Evolutionary conservation across 257 asterid species (phyloP).

Genomic region (Petunia secreta): DNA sequence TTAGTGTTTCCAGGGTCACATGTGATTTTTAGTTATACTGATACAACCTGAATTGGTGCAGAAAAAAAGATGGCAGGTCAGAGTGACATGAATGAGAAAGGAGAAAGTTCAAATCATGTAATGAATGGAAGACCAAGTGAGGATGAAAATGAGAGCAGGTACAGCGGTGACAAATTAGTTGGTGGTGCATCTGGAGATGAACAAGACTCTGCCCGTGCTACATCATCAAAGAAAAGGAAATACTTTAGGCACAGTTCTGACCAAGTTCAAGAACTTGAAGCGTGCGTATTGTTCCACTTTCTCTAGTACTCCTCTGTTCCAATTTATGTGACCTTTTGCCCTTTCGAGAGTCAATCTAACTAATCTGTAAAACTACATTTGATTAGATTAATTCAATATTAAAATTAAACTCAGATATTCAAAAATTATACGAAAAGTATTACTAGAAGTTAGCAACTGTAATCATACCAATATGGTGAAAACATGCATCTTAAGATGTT

Average conservation of each 20-base stretch:
- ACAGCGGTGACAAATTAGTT: constrained; percentile 52
- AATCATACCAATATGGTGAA: too few relatives aligned
- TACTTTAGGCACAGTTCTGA: constrained; percentile 60
- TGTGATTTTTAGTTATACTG: background rate
- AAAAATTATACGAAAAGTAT: too few relatives aligned
- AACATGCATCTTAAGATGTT: background rate
- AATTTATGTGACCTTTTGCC: too few relatives aligned
- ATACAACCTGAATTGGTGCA: constrained; percentile 30
- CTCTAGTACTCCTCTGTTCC: background rate
- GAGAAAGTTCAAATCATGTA: constrained; percentile 43
- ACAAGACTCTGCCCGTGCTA: constrained; percentile 35
- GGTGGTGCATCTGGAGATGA: constrained; percentile 74
- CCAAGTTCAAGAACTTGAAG: constrained; percentile 85
- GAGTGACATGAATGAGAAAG: constrained; percentile 54
- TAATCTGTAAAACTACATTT: too few relatives aligned
- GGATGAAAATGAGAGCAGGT: constrained; percentile 58
- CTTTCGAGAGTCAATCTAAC: too few relatives aligned
- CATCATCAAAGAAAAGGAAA: constrained; percentile 49
- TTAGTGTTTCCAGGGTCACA: background rate
- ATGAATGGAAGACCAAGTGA: constrained; percentile 41
- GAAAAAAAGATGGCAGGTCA: constrained; percentile 72
- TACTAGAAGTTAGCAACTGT: too few relatives aligned
- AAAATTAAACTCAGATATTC: too few relatives aligned
- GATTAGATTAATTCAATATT: too few relatives aligned
- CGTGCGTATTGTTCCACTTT: constrained; percentile 35